These are phyloP conservation scores for Mariannaea sp. DNA, from an alignment of 2,329 filamentous ascomycete genomes.

Conservation along the genomic window DNA sequence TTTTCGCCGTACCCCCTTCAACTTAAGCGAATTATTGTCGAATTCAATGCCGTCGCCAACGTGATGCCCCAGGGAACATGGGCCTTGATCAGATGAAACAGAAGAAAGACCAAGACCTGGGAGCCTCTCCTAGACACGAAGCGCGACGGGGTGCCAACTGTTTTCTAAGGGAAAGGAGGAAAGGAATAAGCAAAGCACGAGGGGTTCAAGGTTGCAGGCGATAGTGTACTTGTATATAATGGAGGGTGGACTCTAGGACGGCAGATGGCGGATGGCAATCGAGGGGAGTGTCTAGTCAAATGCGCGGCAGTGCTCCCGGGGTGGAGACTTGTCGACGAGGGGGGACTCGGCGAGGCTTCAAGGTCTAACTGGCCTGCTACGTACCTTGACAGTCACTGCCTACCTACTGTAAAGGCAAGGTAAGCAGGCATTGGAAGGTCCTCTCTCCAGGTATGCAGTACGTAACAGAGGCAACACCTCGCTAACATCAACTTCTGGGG, in stretches of 20 bases:
- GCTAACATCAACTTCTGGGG: conserved; percentile 37
- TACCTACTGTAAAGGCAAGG: too few relatives aligned
- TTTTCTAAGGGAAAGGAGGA: conserved; percentile 20
- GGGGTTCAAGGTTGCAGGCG: conserved; percentile 47
- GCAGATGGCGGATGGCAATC: conserved; percentile 49
- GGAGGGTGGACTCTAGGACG: conserved; percentile 47
- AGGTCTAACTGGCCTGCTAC: too few relatives aligned
- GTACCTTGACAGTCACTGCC: too few relatives aligned
- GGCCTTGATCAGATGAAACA: conserved; percentile 20
- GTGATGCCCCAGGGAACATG: conserved; percentile 31
- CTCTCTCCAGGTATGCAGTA: too few relatives aligned
- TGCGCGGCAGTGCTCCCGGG: conserved; percentile 55
- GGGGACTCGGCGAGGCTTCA: conserved; percentile 44
- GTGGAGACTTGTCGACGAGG: conserved; percentile 48
- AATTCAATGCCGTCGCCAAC: conserved; percentile 33
- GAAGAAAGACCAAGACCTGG: conserved; percentile 20
- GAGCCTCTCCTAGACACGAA: conserved; percentile 21
- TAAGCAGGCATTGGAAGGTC: too few relatives aligned
- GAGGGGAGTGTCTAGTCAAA: conserved; percentile 55
- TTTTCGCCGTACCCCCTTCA: conserved; percentile 30
- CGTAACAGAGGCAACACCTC: conserved; percentile 36
- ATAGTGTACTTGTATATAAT: conserved; percentile 54
- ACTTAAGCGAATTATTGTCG: conserved; percentile 30
- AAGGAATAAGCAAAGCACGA: conserved; percentile 24
- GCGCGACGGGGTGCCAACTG: conserved; percentile 21